Percentiles rank a stretch among this genome's conserved stretches.
Evolutionary conservation across 225 moss, liverwort and hornwort genomes (phyloP).

Genomic region (Climacium dendroides): DNA sequence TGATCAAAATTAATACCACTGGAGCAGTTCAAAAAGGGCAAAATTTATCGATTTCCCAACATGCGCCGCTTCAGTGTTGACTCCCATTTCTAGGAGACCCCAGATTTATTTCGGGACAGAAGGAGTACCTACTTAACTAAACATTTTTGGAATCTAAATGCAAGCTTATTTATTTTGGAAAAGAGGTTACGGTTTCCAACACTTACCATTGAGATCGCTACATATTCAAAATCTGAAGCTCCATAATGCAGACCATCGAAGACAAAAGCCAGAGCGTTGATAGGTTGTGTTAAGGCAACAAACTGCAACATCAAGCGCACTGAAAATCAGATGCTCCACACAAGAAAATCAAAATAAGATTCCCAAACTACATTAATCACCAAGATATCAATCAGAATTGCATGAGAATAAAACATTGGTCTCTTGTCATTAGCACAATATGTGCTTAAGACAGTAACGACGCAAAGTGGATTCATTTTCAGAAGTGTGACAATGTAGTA

Average conservation of each 20-base stretch:
- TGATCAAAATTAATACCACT: too few relatives aligned
- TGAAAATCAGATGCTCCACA: not conserved
- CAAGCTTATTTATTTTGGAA: not conserved
- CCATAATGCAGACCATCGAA: constrained; percentile 49
- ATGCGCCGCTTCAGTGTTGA: too few relatives aligned
- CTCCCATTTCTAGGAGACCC: too few relatives aligned
- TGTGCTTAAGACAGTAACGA: not conserved
- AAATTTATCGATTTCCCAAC: too few relatives aligned
- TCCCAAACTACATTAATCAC: not conserved
- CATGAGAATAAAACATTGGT: not conserved
- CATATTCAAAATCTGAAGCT: constrained; percentile 39
- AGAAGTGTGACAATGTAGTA: not conserved
- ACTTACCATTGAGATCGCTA: constrained; percentile 35
- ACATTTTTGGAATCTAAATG: not conserved
- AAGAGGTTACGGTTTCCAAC: not conserved
- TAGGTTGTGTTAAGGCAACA: constrained; percentile 44
- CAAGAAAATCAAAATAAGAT: not conserved
- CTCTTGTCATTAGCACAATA: not conserved
- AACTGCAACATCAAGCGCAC: constrained; percentile 19
- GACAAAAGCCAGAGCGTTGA: constrained; percentile 40
- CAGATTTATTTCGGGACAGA: too few relatives aligned
- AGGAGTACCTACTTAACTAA: not conserved
- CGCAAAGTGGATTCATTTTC: not conserved
- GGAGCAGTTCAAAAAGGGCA: too few relatives aligned
- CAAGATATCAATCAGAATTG: not conserved